Evolutionary conservation across 2,329 filamentous ascomycete genomes (phyloP).

Genomic region (Cladophialophora chaetospira): DNA sequence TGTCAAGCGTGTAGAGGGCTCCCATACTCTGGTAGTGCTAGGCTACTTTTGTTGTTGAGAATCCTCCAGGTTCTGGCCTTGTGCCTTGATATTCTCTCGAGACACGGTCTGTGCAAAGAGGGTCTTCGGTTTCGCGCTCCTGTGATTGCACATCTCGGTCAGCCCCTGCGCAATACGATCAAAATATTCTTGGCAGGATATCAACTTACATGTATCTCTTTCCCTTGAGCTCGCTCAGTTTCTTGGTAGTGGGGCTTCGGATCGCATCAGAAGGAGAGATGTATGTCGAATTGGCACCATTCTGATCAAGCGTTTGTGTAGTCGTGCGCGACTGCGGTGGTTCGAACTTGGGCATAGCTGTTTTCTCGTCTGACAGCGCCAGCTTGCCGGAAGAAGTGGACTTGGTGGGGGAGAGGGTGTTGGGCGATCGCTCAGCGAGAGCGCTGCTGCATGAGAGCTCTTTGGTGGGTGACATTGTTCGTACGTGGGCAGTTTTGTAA

Average conservation of each 20-base stretch:
- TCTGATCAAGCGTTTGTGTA: not conserved
- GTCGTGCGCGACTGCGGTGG: not conserved
- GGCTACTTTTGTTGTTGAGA: not conserved
- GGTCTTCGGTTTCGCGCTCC: conserved; percentile 41
- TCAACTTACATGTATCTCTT: conserved; percentile 45
- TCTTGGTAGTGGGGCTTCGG: conserved; percentile 54
- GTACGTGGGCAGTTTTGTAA: not conserved
- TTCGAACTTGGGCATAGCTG: conserved; percentile 16
- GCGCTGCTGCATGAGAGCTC: not conserved
- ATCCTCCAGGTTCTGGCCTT: not conserved
- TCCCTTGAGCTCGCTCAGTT: conserved; percentile 52
- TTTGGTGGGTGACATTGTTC: conserved; percentile 23
- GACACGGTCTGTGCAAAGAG: conserved; percentile 49
- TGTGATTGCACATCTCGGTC: not conserved
- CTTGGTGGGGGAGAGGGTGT: conserved; percentile 26
- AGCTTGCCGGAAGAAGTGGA: conserved; percentile 8
- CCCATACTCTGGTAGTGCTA: not conserved
- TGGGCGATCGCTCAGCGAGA: conserved; percentile 23
- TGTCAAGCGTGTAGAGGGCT: not conserved
- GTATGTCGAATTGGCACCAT: conserved; percentile 39
- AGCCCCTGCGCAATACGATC: too few species aligned
- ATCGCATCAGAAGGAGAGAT: conserved; percentile 54
- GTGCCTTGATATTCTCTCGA: conserved; percentile 39
- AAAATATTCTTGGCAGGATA: not conserved
- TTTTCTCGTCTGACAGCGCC: conserved; percentile 10